Evolutionary conservation across 1,139 yeast species (phyloP).

Genomic region (Suhomyces kunorum): DNA sequence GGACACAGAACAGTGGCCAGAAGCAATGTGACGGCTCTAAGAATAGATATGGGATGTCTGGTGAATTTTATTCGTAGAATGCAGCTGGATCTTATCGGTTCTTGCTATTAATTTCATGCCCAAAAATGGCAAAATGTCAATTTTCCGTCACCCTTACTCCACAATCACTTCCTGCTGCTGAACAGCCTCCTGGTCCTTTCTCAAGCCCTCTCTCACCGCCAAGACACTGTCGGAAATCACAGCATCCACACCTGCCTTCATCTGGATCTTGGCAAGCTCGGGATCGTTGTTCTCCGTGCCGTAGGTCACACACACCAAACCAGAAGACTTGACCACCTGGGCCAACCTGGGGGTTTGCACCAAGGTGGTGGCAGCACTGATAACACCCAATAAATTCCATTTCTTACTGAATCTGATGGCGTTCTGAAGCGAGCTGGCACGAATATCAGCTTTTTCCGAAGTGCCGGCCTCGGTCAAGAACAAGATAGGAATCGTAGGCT

Average conservation of each 20-base stretch:
- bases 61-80: too few relatives aligned
- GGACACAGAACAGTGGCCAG: too few relatives aligned
- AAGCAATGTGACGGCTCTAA: too few relatives aligned
- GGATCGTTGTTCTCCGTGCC: conserved; percentile 87
- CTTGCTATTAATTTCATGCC: too few relatives aligned
- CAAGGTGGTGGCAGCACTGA: conserved; percentile 83
- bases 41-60: too few relatives aligned
- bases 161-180: conserved; percentile 15
- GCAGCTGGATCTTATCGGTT: too few relatives aligned
- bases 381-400: conserved; percentile 92
- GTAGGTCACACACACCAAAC: conserved; percentile 91
- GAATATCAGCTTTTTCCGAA: conserved; percentile 76
- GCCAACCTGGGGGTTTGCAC: conserved; percentile 87
- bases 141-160: too few relatives aligned
- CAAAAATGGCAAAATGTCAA: too few relatives aligned
- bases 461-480: conserved; percentile 91
- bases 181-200: conserved; percentile 31
- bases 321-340: conserved; percentile 83
- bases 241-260: conserved; percentile 96
- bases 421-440: conserved; percentile 86
- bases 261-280: conserved; percentile 78
- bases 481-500: conserved; percentile 88
- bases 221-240: conserved; percentile 94
- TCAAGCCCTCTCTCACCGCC: conserved; percentile 85
- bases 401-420: conserved; percentile 89